A percentile compares a stretch with the other conserved stretches of the same genome.
Evolutionary conservation across 2,329 filamentous ascomycete genomes (phyloP).

Genomic region (Fusarium penzigii): DNA sequence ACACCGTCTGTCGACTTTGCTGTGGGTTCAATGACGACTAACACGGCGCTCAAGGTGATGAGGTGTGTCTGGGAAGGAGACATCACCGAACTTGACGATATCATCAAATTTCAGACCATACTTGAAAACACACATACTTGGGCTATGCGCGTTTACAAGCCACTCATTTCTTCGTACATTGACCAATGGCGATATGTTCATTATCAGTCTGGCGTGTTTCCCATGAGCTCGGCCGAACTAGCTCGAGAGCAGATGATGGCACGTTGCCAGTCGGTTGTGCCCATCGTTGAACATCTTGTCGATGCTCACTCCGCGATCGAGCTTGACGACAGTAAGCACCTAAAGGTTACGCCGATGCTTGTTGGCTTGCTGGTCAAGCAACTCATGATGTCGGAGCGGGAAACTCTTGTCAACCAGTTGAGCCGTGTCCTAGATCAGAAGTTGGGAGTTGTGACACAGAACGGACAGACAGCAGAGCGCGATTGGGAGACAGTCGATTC

Average conservation of each 20-base stretch:
- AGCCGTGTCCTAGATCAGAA: conserved; percentile 3
- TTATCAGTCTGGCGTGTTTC: too few species aligned
- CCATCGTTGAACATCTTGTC: conserved; percentile 6
- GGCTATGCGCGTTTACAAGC: conserved; percentile 21
- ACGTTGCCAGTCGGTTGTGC: not conserved
- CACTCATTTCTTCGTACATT: conserved; percentile 18
- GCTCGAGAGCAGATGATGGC: conserved; percentile 1
- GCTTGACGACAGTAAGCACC: not conserved
- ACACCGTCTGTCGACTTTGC: not conserved
- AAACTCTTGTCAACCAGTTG: not conserved
- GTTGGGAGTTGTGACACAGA: too few species aligned
- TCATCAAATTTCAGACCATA: conserved; percentile 14
- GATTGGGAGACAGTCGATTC: too few species aligned
- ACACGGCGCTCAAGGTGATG: conserved; percentile 14
- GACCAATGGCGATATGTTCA: conserved; percentile 14
- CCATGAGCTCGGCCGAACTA: not conserved
- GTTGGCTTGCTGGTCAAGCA: conserved; percentile 11
- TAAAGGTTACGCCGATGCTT: conserved; percentile 7
- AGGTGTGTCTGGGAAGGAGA: conserved; percentile 20
- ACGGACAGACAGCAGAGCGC: too few species aligned
- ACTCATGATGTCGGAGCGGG: conserved; percentile 4
- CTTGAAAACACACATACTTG: conserved; percentile 26
- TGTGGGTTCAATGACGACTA: not conserved
- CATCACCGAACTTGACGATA: conserved; percentile 6
- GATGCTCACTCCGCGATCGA: conserved; percentile 1